These are phyloP conservation scores for Xylaria sp. DNA, from an alignment of 2,329 filamentous ascomycete species.

Conservation along the genomic window DNA sequence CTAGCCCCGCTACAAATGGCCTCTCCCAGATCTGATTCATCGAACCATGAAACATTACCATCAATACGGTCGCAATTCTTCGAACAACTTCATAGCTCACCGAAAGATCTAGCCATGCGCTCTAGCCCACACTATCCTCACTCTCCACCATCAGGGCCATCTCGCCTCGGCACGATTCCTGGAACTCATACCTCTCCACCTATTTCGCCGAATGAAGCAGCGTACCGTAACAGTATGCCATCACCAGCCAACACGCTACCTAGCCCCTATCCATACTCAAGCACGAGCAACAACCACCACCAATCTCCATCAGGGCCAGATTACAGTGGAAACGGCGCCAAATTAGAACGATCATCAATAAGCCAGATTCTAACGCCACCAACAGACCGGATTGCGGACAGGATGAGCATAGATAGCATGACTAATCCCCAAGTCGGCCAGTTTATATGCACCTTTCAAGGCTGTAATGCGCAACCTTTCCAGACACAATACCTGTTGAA, in stretches of 20 bases:
- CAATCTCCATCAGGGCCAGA: conserved; percentile 55
- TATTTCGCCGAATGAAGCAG: conserved; percentile 60
- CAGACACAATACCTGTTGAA: conserved; percentile 82
- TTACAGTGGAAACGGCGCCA: conserved; percentile 56
- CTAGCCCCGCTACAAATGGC: conserved; percentile 52
- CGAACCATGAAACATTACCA: conserved; percentile 52
- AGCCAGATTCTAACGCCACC: conserved; percentile 36
- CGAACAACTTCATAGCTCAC: conserved; percentile 51
- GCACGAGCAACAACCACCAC: conserved; percentile 39
- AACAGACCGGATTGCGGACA: conserved; percentile 55
- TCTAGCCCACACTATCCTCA: conserved; percentile 47
- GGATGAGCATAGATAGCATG: conserved; percentile 69
- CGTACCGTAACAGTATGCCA: conserved; percentile 57
- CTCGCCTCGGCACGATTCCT: conserved; percentile 50
- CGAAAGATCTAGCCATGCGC: conserved; percentile 49
- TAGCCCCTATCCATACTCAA: conserved; percentile 55
- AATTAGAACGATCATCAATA: conserved; percentile 33
- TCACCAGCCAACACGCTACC: conserved; percentile 59
- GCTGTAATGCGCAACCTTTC: conserved; percentile 78
- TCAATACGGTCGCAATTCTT: conserved; percentile 51
- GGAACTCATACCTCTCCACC: conserved; percentile 58
- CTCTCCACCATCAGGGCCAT: conserved; percentile 51
- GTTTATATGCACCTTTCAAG: conserved; percentile 69
- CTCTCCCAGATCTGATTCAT: conserved; percentile 54
- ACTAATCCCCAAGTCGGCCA: conserved; percentile 62